Base-by-base conservation (phyloP, 768 basidiomycete species). In the Crucibulum laeve region DNA sequence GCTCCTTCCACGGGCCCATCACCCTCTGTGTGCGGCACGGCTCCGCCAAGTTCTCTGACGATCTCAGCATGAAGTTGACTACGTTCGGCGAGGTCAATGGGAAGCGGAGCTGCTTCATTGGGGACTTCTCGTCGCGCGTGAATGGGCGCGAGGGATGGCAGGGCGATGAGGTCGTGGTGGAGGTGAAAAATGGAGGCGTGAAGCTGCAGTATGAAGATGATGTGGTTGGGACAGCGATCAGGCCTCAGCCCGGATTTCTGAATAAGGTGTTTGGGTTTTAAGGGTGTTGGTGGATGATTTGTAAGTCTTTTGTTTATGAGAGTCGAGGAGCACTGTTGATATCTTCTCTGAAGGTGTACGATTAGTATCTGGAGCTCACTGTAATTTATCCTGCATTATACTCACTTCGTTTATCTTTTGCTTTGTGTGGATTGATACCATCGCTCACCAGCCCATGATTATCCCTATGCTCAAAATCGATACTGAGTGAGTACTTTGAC, bases 31-130 rank as follows among this genome's bases (percentile, higher is more conserved):
- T 64, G 26, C 51, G 50, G n/a, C 57, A 65, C 38, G 67, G 69
- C 8, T 51, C 57, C 17, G 51, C 60, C 18, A 61, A 57, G 35
- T 57, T 68, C 50, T 69, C 69, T 2, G 59, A 63, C 38, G 56
- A 49, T 5, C 46, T 73, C 25, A 47, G 49, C 25, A 42, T 48
- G 33, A 44, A 54, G 17, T 52, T 66, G 30, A 68, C 61, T 6
- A 61, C 55, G 0, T 63, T 69, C 43, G 57, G 57, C 14, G 67
- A 67, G 37, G 56, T 53, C 3, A 55, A 65, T 18, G 30, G 49
- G 17, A 63, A 57, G 14, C 57, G 55, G 19, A 60, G 60, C n/a
- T 67, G 65, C 46, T 71, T 73, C 50, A 52, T 73, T n/a, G 73
- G 73, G 10, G 68, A 71, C 30, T 62, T 68, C 26, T 52, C 63